Base-by-base conservation (phyloP, 345 rosid genomes). In the Pseudoturritis turrita region DNA sequence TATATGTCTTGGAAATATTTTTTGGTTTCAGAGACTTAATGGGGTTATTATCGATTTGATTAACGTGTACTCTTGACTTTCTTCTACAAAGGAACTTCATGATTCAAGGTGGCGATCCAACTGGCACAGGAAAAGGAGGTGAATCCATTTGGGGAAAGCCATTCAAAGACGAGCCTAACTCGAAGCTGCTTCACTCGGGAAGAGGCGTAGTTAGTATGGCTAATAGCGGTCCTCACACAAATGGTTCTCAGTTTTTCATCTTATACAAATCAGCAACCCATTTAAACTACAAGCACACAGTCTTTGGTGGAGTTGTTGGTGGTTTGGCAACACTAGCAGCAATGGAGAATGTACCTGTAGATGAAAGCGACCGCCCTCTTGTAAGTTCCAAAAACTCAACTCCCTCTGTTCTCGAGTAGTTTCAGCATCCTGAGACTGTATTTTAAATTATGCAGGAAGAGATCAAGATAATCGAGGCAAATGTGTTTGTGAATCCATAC, bases 71-170 rank as follows among this genome's bases (percentile, higher is more conserved):
- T 41, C 33, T 62, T 64, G 47, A 55, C 51, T 36, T 26, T 63
- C 50, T 74, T 39, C 33, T 25, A 0, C 10, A 14, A 70, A 87
- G 98, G 85, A 95, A 88, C 84, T 95, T 91, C 77, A 95, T 89
- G 97, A 89, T 95, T 78, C 99, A 95, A 86, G 98, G 98, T 19
- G 96, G 99, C 50, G 98, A 95, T 80, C 99, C 99, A 54, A 92
- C 92, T 59, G 92, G 98, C 28, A 91, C 94, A 37, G 97, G 96
- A 75, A 82, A 36, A 71, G 96, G 98, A 68, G 98, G 98, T 12
- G 88, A 95, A 81, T 91, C 98, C 6, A 92, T 91, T 53, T 89
- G 99, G 98, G 98, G 97, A 37, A 89, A 89, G 80, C 94, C 96
- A 73, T 95, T 89, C 84, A 89, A 92, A 76, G 99, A 89, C 68